Conservation (phyloP, 148 eudicot species). For the Camellia japonica region DNA sequence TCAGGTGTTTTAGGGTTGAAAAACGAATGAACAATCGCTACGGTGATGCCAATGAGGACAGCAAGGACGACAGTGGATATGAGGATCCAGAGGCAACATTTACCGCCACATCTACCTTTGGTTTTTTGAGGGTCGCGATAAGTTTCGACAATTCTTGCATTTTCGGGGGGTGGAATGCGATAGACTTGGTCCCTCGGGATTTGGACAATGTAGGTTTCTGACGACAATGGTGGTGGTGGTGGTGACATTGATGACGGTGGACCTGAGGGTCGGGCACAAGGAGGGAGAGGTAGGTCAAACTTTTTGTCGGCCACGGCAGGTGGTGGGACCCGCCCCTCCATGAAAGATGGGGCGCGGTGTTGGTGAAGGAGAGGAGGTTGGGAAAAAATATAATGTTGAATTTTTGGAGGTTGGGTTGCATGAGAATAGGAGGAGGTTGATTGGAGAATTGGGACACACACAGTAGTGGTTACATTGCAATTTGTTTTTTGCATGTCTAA, state of each 20-base stretch:
- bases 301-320: conserved; percentile 12
- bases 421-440: conserved; percentile 30
- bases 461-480: conserved; percentile 1
- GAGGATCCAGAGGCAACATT: conserved; percentile 21
- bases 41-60: conserved; percentile 14
- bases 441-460: not conserved
- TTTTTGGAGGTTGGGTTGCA: conserved; percentile 20
- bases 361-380: conserved; percentile 2
- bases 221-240: not conserved
- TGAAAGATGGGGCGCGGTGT: conserved; percentile 45
- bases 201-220: conserved; percentile 35
- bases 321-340: conserved; percentile 45
- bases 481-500: not conserved
- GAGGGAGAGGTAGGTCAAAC: not conserved
- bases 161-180: conserved; percentile 47
- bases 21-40: conserved; percentile 15
- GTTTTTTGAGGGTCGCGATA: conserved; percentile 21
- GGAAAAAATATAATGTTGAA: not conserved
- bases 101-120: not conserved
- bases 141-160: conserved; percentile 40
- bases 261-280: not conserved
- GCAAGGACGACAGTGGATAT: conserved; percentile 17
- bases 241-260: not conserved
- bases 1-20: conserved; percentile 44
- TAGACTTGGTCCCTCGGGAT: conserved; percentile 42